Evolutionary conservation across 108 stramenopile genomes (phyloP).

Genomic region (Aureococcus anophagefferens): DNA sequence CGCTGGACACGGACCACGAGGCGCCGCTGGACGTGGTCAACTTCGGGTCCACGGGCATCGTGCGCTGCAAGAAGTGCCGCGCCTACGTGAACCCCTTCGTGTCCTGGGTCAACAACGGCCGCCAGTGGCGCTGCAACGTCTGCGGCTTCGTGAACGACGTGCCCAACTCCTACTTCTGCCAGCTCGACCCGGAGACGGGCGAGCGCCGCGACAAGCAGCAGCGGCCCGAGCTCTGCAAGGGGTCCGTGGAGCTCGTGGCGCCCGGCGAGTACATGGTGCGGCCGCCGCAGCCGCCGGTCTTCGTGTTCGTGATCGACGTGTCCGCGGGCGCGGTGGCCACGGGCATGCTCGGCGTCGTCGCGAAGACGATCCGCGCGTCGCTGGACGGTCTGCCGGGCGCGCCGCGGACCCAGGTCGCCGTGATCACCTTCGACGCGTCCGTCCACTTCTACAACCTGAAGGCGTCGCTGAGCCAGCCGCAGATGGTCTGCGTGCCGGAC

Average conservation of each 20-base stretch:
- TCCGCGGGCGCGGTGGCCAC: slow-evolving; percentile 66
- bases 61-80: slow-evolving; percentile 92
- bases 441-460: slow-evolving; percentile 93
- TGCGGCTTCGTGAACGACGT: slow-evolving; percentile 85
- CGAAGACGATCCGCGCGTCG: slow-evolving; percentile 62
- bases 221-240: slow-evolving; percentile 78
- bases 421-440: slow-evolving; percentile 82
- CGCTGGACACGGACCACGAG: slow-evolving; percentile 16
- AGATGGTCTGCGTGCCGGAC: slow-evolving; percentile 90
- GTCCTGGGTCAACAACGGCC: slow-evolving; percentile 85
- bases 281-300: slow-evolving; percentile 90
- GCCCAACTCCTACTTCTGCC: slow-evolving; percentile 84
- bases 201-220: slow-evolving; percentile 71
- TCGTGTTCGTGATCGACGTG: slow-evolving; percentile 94
- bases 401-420: slow-evolving; percentile 75
- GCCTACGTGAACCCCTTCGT: slow-evolving; percentile 99
- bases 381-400: slow-evolving; percentile 80
- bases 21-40: slow-evolving; percentile 62
- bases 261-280: slow-evolving; percentile 98
- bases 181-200: slow-evolving; percentile 72
- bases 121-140: slow-evolving; percentile 91
- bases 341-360: slow-evolving; percentile 71
- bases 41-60: slow-evolving; percentile 84
- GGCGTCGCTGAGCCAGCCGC: slow-evolving; percentile 62
- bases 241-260: slow-evolving; percentile 82